These are phyloP conservation scores for Colletotrichum orchidophilum DNA, from an alignment of 2,329 filamentous ascomycete genomes.

Conservation along the genomic window DNA sequence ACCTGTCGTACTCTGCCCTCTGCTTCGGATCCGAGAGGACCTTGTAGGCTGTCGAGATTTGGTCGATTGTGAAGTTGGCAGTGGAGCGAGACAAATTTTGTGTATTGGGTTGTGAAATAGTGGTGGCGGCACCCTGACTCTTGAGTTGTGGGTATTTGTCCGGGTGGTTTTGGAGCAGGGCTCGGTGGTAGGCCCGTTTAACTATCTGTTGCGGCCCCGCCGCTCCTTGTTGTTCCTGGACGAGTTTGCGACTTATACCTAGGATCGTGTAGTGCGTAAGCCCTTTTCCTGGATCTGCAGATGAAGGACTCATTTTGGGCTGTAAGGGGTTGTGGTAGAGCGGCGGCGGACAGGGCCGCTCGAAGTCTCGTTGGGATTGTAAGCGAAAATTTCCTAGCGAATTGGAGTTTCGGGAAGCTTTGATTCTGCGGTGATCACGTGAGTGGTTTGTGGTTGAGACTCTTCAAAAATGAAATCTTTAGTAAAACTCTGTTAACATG, in stretches of 20 bases:
- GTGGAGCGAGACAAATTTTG: neutral
- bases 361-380: constrained; percentile 7
- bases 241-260: constrained; percentile 59
- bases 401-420: constrained; percentile 8
- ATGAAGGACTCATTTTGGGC: constrained; percentile 28
- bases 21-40: constrained; percentile 61
- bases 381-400: constrained; percentile 26
- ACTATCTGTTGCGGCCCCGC: constrained; percentile 55
- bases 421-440: constrained; percentile 20
- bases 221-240: constrained; percentile 47
- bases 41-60: constrained; percentile 69
- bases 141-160: constrained; percentile 57
- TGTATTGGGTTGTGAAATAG: constrained; percentile 1
- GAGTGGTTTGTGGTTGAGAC: constrained; percentile 4
- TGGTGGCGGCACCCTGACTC: constrained; percentile 16
- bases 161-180: constrained; percentile 72
- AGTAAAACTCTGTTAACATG: too few species aligned
- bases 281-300: constrained; percentile 28
- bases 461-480: too few species aligned
- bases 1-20: constrained; percentile 63
- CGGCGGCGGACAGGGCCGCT: constrained; percentile 21
- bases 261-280: constrained; percentile 70
- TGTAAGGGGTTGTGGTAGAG: neutral
- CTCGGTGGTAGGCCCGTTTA: constrained; percentile 71
- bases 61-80: constrained; percentile 63